Evolutionary conservation across 2,329 filamentous ascomycete species (phyloP), one percentile per base, ranked within the genome.

Genomic region (Trichoderma sp.): DNA sequence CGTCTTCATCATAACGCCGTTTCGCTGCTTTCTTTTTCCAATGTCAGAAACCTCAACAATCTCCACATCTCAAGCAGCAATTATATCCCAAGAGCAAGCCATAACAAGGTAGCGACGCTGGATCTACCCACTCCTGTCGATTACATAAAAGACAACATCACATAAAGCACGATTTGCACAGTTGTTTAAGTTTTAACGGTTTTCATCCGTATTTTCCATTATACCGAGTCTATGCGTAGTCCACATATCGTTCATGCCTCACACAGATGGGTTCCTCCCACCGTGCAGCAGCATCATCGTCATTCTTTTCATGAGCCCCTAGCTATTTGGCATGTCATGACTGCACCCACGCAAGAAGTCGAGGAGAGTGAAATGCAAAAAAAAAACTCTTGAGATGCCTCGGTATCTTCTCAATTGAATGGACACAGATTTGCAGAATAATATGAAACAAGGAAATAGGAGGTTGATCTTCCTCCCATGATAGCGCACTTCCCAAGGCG

Each of bases 151-250:
- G 19, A 22, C 22, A 27, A 3, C 17, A 15, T 54, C 27, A 54
- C 52, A 5, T 22, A 54, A 32, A 34, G 29, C 29, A 54, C 19
- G 1, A 53, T 19, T 19, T 9, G 39, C 13, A 60, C 29, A 60
- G 3, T 12, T n/a, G 3, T 12, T 34, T 48, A 60, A 48, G 27
- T 50, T 60, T 60, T n/a, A 56, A 65, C 61, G 64, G 63, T 68
- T 65, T 75, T 72, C 73, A 74, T 76, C 70, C 72, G 67, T 76
- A 70, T 74, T 74, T 74, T 78, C 70, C 73, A 77, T 77, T 78
- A 75, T 78, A 79, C 77, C 74, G 70, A 77, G 72, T 79, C 76
- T 78, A 78, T 76, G 73, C 76, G 74, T 72, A 74, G 75, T 74
- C 74, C 74, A 76, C 70, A 73, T 71, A 71, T 72, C 71, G 63